Conservation (phyloP, 352 stramenopile genomes). For the Pilasporangium apinafurcum region DNA sequence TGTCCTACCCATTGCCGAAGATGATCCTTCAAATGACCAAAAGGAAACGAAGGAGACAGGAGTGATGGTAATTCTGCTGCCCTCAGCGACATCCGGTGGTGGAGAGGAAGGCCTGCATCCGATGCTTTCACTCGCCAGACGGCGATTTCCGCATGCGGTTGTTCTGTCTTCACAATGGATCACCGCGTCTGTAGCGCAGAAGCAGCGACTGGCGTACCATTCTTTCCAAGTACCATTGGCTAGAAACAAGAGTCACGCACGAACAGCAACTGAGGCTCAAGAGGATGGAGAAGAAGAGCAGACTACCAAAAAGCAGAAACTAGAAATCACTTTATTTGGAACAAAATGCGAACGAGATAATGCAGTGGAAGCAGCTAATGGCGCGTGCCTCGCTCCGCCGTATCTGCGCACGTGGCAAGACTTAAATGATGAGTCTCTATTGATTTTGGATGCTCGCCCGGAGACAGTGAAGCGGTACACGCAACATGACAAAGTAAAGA, state of each 20-base stretch:
- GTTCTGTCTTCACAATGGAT: slow-evolving; percentile 36
- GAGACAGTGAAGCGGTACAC: neutral
- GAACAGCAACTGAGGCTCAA: slow-evolving; percentile 3
- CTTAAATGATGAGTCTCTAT: slow-evolving; percentile 24
- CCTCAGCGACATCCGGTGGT: neutral
- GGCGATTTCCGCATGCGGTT: slow-evolving; percentile 13
- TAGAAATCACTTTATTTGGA: neutral
- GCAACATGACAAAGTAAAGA: slow-evolving; percentile 20
- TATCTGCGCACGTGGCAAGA: slow-evolving; percentile 37
- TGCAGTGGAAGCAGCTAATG: neutral
- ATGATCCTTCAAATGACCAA: neutral
- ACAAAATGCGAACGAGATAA: neutral
- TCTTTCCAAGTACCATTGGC: slow-evolving; percentile 20
- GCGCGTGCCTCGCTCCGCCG: slow-evolving; percentile 9
- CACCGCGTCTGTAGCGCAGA: slow-evolving; percentile 22
- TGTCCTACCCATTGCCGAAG: slow-evolving; percentile 8
- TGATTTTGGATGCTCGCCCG: slow-evolving; percentile 39
- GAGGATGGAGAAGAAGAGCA: neutral
- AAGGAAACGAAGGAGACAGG: neutral
- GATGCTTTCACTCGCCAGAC: neutral
- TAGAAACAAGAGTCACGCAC: too few relatives aligned
- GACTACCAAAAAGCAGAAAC: too few relatives aligned
- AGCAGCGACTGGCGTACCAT: slow-evolving; percentile 18
- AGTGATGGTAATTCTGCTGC: slow-evolving; percentile 16
- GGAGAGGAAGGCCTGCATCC: neutral